A percentile compares a stretch with the other conserved stretches of the same genome.
Conservation (phyloP, 768 basidiomycete genomes). For the Pholiota microspora region DNA sequence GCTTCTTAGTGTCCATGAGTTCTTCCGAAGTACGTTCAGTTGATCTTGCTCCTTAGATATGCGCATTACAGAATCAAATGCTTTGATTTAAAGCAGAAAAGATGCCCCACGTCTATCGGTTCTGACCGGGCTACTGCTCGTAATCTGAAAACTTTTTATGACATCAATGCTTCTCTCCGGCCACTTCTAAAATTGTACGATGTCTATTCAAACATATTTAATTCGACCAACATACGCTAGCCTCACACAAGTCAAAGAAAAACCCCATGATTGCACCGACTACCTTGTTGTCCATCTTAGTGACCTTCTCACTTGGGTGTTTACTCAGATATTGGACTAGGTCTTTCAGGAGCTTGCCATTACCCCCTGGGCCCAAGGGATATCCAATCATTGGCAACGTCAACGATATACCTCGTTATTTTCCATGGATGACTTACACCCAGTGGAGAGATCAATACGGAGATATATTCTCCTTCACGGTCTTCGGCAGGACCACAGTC, state of each 20-base stretch:
- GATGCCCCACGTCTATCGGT: too few relatives aligned
- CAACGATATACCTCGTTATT: conserved; percentile 24
- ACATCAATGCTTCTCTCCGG: not conserved
- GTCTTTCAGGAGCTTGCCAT: not conserved
- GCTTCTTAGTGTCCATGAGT: not conserved
- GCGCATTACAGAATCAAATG: too few relatives aligned
- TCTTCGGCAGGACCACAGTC: conserved; percentile 35
- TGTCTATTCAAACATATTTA: not conserved
- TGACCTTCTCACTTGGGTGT: not conserved
- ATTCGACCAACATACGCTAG: not conserved
- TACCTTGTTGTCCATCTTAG: not conserved
- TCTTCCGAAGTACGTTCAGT: not conserved
- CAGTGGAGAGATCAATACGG: conserved; percentile 28
- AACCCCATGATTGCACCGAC: not conserved
- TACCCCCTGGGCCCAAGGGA: conserved; percentile 34
- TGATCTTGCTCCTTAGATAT: not conserved
- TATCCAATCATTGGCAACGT: conserved; percentile 33
- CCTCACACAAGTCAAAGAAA: not conserved
- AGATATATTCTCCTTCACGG: conserved; percentile 29
- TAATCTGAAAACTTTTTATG: not conserved
- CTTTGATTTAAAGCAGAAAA: too few relatives aligned
- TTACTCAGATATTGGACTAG: not conserved
- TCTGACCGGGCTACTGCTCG: not conserved
- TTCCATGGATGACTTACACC: conserved; percentile 29
- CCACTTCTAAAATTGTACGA: not conserved